Evolutionary conservation across 768 basidiomycete species (phyloP).

Genomic region (Crepidotus variabilis): DNA sequence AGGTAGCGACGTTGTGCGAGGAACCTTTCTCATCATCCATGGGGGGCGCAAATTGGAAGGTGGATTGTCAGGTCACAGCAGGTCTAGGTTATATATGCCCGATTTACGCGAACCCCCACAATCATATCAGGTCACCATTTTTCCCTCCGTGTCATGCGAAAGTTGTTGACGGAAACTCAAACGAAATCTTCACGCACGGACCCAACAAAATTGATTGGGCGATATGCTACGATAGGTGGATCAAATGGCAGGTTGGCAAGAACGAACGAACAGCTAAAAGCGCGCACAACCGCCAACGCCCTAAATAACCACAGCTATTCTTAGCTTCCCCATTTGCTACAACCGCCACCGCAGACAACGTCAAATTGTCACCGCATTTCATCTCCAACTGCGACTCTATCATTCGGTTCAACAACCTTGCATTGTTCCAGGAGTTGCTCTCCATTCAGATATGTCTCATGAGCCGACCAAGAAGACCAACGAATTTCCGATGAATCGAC

Average conservation of each 20-base stretch:
- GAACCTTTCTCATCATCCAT: constrained; percentile 20
- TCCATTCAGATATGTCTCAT: no score
- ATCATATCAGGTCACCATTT: neutral
- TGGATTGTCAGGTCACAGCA: constrained; percentile 2
- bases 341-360: neutral
- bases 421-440: no score
- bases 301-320: neutral
- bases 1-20: constrained; percentile 12
- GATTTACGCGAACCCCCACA: neutral
- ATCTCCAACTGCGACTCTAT: no score
- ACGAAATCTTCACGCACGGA: neutral
- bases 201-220: neutral
- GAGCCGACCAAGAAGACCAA: no score
- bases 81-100: neutral
- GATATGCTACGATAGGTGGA: neutral
- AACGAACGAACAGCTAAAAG: neutral
- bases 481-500: no score
- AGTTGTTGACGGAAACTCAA: neutral
- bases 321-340: neutral
- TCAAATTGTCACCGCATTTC: neutral
- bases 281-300: neutral
- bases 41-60: constrained; percentile 6
- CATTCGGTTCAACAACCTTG: no score
- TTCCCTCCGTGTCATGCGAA: neutral
- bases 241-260: neutral